These are phyloP conservation scores for Angomonas desouzai DNA, from an alignment of 208 protist genomes.

Conservation along the genomic window DNA sequence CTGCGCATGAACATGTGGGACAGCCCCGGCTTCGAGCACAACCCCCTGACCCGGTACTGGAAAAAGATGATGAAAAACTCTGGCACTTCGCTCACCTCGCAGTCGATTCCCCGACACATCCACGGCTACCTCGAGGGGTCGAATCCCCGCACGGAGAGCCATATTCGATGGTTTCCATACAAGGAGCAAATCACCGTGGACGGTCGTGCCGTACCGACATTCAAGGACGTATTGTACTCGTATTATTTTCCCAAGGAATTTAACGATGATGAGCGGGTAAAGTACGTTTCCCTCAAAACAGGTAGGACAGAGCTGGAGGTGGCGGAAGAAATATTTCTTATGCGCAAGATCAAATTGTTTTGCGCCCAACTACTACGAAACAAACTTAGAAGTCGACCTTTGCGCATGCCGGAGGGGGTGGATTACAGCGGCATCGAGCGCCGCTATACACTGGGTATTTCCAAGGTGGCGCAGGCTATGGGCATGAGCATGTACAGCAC, in stretches of 20 bases:
- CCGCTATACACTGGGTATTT: conserved; percentile 46
- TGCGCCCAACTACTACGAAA: conserved; percentile 74
- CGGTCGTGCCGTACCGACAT: conserved; percentile 68
- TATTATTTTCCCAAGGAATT: conserved; percentile 82
- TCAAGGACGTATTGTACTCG: conserved; percentile 70
- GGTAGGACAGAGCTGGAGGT: conserved; percentile 69
- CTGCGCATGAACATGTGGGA: conserved; percentile 63
- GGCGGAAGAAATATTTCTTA: conserved; percentile 84
- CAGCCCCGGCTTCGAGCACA: conserved; percentile 75
- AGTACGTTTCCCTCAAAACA: conserved; percentile 79
- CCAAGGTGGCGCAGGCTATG: conserved; percentile 79
- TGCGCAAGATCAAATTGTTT: conserved; percentile 86
- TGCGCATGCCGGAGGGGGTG: conserved; percentile 74
- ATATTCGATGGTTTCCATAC: conserved; percentile 84
- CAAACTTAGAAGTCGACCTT: conserved; percentile 61
- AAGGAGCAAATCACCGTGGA: conserved; percentile 85
- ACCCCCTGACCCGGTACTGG: conserved; percentile 73
- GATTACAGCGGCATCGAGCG: conserved; percentile 83
- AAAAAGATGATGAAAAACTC: conserved; percentile 77
- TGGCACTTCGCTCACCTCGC: conserved; percentile 70
- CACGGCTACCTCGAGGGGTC: conserved; percentile 80
- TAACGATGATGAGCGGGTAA: conserved; percentile 79
- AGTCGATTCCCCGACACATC: conserved; percentile 85
- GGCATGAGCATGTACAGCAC: conserved; percentile 87
- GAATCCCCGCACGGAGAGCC: conserved; percentile 59